Conservation (phyloP, 2,329 filamentous ascomycete genomes). For the Aspergillus fumigatiaffinis region DNA sequence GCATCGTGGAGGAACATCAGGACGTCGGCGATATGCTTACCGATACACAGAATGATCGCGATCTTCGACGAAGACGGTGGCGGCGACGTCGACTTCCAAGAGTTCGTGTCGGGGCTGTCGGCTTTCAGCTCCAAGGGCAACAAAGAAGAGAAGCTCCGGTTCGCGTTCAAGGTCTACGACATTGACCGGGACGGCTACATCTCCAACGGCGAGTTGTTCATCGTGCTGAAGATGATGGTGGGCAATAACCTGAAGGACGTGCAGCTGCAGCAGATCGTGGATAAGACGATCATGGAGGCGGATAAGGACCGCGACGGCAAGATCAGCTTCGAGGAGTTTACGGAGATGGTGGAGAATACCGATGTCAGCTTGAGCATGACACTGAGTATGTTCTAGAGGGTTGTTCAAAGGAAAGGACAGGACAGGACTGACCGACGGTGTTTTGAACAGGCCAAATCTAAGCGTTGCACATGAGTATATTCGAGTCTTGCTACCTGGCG, state of each 20-base stretch:
- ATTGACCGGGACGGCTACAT: conserved; percentile 98
- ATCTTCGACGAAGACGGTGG: conserved; percentile 99
- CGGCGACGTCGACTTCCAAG: conserved; percentile 96
- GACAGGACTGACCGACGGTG: conserved; percentile 1
- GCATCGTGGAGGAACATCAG: neutral
- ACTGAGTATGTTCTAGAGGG: conserved; percentile 47
- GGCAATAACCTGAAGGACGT: conserved; percentile 98
- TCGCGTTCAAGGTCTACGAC: conserved; percentile 99
- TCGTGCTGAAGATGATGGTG: conserved; percentile 99
- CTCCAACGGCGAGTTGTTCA: conserved; percentile 97
- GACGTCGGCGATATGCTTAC: neutral
- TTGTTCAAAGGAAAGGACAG: neutral
- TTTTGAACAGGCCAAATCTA: conserved; percentile 17
- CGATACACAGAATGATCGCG: conserved; percentile 78
- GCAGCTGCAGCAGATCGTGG: conserved; percentile 96
- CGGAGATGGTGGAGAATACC: conserved; percentile 97
- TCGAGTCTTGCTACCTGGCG: neutral
- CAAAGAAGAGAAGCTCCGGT: conserved; percentile 96
- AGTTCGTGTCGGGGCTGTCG: conserved; percentile 91
- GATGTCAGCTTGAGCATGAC: conserved; percentile 67
- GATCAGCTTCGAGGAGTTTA: conserved; percentile 99
- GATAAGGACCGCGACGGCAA: conserved; percentile 94
- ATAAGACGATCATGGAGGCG: conserved; percentile 99
- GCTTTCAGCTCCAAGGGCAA: conserved; percentile 98
- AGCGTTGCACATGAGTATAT: neutral